Base-by-base conservation (phyloP, 805 yeast genomes). In the Pichia deserticola region DNA sequence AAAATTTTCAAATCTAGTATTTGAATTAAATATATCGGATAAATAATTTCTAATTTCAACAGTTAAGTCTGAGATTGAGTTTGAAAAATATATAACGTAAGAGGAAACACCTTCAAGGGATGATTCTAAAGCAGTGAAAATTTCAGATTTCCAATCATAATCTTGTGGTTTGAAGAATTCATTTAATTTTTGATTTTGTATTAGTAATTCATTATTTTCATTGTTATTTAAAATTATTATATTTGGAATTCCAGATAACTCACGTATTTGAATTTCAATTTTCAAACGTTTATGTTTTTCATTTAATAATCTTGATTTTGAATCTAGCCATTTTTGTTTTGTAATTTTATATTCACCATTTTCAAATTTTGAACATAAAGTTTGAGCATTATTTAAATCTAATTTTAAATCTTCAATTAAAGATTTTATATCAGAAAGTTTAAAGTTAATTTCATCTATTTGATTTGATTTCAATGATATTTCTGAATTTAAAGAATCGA, bases 221-320 rank as follows among this genome's bases (percentile, higher is more conserved):
- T 12, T 25, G 38, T 44, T 38, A 13, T 32, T 11, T 3, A 44
- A 34, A 15, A 57, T 47, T 11, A 51, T 33, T 5, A 60, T n/a
- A n/a, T 58, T 54, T 1, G 57, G 52, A 11, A 40, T 43, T 13
- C 51, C 54, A 28, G 60, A 48, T 13, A 59, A 27, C 35, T 58
- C 59, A 47, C 47, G 41, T 11, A 59, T 46, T 43, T 61, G 60
- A 38, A 59, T 50, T 41, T 62, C 60, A 11, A 60, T 53, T 37
- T 57, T 59, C 28, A 55, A n/a, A 36, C 63, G 48, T 27, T 58
- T 52, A 36, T 52, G 51, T n/a, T 34, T 40, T 42, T 62, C 64
- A 3, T 15, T 11, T 7, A 49, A 13, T 5, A 51, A 47, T 13
- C 51, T 49, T 6, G 42, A 34, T 29, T 48, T 47, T 3, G 53